Evolutionary conservation across 805 yeast genomes (phyloP), one percentile per base, ranked within the genome.

Genomic region (Yarrowia keelungensis): DNA sequence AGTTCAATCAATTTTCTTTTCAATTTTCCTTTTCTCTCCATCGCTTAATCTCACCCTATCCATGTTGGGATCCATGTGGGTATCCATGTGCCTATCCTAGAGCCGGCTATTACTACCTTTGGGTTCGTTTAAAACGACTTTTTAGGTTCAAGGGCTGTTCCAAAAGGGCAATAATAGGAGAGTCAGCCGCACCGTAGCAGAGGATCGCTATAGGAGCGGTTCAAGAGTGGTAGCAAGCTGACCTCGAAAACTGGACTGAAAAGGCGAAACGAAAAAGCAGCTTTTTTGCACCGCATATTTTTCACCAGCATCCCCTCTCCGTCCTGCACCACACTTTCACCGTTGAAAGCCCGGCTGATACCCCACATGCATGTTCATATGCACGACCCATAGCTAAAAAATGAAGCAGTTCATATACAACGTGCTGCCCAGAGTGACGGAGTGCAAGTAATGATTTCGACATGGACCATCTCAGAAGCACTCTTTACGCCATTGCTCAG

Each of bases 141-240:
- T 56, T 56, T 14, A n/a, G 26, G 64, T 56, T 54, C 32, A 10
- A 1, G 5, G n/a, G 35, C 11, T n/a, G 49, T 8, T 42, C 64
- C 32, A 56, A 56, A 56, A 56, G 41, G 64, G 64, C 38, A 56
- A 56, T 56, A 56, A 42, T 56, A 56, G 64, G 64, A 56, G 64
- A 56, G 49, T 56, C 59, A 56, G 64, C 64, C 64, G 64, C 64
- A 56, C 64, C 39, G 12, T 38, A 5, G 39, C 3, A 10, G 12
- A 10, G 39, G 39, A 38, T 9, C 10, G 10, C 10, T 38, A 38
- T 38, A 38, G 32, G 10, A 5, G 39, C 10, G 2, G 8, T 4
- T 7, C 32, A 26, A 26, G 32, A 26, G 32, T 26, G 7, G 32
- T 26, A 26, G 32, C 32, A 26, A 26, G 32, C 32, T 5, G 32